A percentile compares a stretch with the other conserved stretches of the same genome.
Conservation (phyloP, 805 yeast genomes). For the Myxozyma nipponensis region DNA sequence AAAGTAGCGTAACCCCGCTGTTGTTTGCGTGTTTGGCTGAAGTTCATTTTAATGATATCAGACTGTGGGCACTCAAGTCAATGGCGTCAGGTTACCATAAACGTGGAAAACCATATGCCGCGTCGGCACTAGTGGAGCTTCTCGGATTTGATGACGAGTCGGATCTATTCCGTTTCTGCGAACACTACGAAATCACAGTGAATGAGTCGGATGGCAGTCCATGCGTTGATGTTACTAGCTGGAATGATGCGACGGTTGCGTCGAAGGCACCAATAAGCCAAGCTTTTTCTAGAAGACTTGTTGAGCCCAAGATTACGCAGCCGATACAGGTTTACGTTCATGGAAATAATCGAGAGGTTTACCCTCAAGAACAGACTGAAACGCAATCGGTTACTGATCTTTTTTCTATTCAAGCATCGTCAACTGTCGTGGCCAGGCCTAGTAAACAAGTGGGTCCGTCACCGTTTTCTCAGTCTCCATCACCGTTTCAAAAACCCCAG, state of each 20-base stretch:
- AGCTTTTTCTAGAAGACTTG: conserved; percentile 41
- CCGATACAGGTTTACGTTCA: conserved; percentile 41
- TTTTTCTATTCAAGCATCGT: neutral
- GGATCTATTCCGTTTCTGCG: conserved; percentile 54
- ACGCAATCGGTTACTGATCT: too few species aligned
- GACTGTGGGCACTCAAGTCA: conserved; percentile 68
- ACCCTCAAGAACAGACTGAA: conserved; percentile 8
- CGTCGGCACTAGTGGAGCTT: conserved; percentile 44
- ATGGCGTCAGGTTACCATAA: conserved; percentile 52
- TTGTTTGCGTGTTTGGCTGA: conserved; percentile 72
- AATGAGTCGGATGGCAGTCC: conserved; percentile 37
- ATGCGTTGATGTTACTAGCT: conserved; percentile 44
- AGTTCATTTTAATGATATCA: conserved; percentile 70
- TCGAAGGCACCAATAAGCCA: conserved; percentile 46
- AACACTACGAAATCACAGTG: conserved; percentile 57
- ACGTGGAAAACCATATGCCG: conserved; percentile 62
- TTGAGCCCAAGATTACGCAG: conserved; percentile 40
- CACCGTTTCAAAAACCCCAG: too few species aligned
- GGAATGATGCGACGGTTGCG: conserved; percentile 37
- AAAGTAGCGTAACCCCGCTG: conserved; percentile 54
- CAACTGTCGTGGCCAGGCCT: too few species aligned
- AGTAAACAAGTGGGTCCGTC: too few species aligned
- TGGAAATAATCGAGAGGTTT: conserved; percentile 33
- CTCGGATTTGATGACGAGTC: conserved; percentile 66
- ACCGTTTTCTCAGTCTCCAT: too few species aligned